A percentile compares a stretch with the other conserved stretches of the same genome.
Conservation (phyloP, 495 filamentous ascomycete genomes). For the Xylaria flabelliformis region DNA sequence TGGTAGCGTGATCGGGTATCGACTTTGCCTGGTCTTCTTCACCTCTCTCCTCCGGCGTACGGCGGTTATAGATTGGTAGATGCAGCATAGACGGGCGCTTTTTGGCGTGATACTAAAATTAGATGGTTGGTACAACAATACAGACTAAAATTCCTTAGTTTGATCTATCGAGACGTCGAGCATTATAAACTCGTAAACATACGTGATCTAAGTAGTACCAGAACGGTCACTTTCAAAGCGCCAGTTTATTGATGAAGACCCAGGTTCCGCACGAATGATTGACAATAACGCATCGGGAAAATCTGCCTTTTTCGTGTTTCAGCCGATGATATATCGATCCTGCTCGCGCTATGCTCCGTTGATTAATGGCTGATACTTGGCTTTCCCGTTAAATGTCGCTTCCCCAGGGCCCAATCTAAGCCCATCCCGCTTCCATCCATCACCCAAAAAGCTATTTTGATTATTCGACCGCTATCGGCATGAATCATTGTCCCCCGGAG, state of each 20-base stretch:
- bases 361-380: constrained; percentile 15
- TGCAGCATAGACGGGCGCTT: constrained; percentile 21
- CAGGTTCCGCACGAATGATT: neutral
- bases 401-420: neutral
- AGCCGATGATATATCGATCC: neutral
- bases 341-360: constrained; percentile 16
- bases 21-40: constrained; percentile 7
- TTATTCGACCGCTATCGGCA: neutral
- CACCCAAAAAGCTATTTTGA: neutral
- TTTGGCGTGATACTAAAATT: constrained; percentile 15
- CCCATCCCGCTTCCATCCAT: neutral
- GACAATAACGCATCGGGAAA: neutral
- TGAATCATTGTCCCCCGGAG: constrained; percentile 33
- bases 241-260: neutral
- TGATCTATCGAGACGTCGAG: constrained; percentile 21
- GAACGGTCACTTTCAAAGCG: constrained; percentile 5
- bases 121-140: constrained; percentile 20
- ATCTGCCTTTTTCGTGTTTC: neutral
- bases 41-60: constrained; percentile 17
- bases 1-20: constrained; percentile 3
- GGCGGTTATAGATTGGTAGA: constrained; percentile 17
- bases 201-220: constrained; percentile 25
- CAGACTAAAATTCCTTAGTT: constrained; percentile 16
- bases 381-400: neutral
- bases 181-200: constrained; percentile 16